Base-by-base conservation (phyloP, 177 flowering plant species). In the Tripterygium wilfordii region DNA sequence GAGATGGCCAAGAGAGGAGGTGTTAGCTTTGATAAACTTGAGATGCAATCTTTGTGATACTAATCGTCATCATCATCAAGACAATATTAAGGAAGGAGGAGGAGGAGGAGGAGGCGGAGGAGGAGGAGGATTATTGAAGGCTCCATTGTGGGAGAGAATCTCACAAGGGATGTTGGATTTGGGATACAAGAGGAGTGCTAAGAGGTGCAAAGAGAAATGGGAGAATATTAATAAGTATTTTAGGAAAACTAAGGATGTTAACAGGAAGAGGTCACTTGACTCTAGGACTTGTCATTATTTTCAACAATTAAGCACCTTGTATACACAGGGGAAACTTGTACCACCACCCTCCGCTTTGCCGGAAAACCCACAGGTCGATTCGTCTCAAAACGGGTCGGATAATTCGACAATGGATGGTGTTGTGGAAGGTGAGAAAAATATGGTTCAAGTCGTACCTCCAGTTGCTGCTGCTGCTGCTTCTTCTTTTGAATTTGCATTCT, bases 191-290 rank as follows among this genome's bases (percentile, higher is more conserved):
- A 83, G 96, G 55, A 90, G 91, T 70, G 80, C 96, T 14, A 90
- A 83, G 74, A 85, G 90, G 60, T 90, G 98, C 62, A 90, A 88
- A 54, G 97, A 89, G 65, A 89, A 86, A 58, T 89, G 97, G 97
- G 97, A 86, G 64, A 89, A 89, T 66, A 89, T 90, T 37, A 90
- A 88, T 76, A 90, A 90, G 80, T 90, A 90, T 66, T 87, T 82
- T 62, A 79, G 91, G 46, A 90, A 87, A 55, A 85, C 96, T 29
- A 90, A 77, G 60, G 86, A 79, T 41, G 58, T 47, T 20, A 79
- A 65, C 66, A 87, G 75, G 82, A 85, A 80, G 64, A 74, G 96
- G 68, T 76, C 96, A 12, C 30, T 70, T 7, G 80, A 79, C 36
- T 87, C 96, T 9, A 87, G 85, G 48, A 88, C 96, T 5, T 90